Conservation (phyloP, 202 grass and related monocot species). For the Panicum hallii region DNA sequence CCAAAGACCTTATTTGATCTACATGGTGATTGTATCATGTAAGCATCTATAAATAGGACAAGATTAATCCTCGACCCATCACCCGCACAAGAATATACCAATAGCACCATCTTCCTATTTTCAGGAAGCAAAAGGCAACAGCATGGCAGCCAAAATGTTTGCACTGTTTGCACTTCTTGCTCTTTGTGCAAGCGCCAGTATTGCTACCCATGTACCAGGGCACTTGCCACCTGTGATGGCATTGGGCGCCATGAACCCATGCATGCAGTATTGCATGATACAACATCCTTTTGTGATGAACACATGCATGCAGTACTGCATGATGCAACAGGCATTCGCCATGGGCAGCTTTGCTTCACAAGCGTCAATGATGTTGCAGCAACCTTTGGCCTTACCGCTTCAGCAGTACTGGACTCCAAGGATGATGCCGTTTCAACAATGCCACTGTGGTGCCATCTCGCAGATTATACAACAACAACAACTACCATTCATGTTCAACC, state of each 20-base stretch:
- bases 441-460: background rate
- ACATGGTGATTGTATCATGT: background rate
- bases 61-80: background rate
- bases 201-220: background rate
- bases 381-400: background rate
- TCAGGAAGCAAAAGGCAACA: background rate
- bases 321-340: background rate
- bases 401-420: background rate
- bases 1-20: background rate
- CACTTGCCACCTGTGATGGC: background rate
- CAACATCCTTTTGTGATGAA: background rate
- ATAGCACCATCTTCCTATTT: background rate
- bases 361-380: background rate
- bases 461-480: background rate
- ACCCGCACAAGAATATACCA: background rate
- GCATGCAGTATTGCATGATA: background rate
- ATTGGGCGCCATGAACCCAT: background rate
- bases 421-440: background rate
- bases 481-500: background rate
- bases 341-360: background rate
- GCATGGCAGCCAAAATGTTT: conserved; percentile 20
- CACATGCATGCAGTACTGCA: background rate
- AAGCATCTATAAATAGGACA: conserved; percentile 9
- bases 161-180: conserved; percentile 16
- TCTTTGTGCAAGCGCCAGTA: background rate